Percentiles rank a stretch among this genome's conserved stretches.
phyloP scores from a whole-genome alignment of 1,139 yeast species.

The Scheffersomyces quercinus region DNA sequence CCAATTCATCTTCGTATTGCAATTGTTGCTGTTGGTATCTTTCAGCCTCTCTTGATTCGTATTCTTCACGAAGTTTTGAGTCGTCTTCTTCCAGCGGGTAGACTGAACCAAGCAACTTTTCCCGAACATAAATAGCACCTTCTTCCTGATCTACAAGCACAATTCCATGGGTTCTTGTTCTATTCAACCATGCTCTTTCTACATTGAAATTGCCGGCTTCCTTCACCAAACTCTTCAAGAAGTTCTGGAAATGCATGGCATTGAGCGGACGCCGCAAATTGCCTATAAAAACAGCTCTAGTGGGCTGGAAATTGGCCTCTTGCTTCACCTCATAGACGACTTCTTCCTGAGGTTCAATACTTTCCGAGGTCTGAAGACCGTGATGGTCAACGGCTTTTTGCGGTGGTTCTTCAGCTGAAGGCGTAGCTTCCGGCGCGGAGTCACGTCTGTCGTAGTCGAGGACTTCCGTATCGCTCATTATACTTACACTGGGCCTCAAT shows the following conservation, averaged over 20 bases:
- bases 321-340: slow-evolving; percentile 33
- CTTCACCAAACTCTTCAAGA: slow-evolving; percentile 27
- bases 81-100: slow-evolving; percentile 35
- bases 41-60: slow-evolving; percentile 21
- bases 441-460: slow-evolving; percentile 14
- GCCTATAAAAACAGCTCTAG: slow-evolving; percentile 46
- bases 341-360: slow-evolving; percentile 27
- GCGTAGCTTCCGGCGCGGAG: not conserved
- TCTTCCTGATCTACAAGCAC: slow-evolving; percentile 39
- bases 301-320: slow-evolving; percentile 33
- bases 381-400: slow-evolving; percentile 21
- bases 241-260: slow-evolving; percentile 36
- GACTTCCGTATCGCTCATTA: slow-evolving; percentile 20
- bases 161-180: slow-evolving; percentile 42
- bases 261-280: slow-evolving; percentile 42
- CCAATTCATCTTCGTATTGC: slow-evolving; percentile 17
- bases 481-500: not conserved
- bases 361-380: slow-evolving; percentile 23
- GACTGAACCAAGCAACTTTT: slow-evolving; percentile 29
- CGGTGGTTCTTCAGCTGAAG: not conserved
- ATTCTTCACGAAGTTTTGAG: slow-evolving; percentile 19
- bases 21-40: slow-evolving; percentile 21
- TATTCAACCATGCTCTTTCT: slow-evolving; percentile 49
- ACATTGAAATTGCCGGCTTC: slow-evolving; percentile 26
- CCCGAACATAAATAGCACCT: slow-evolving; percentile 39